Conservation (phyloP, 139 green algal species). For the Tetratostichococcus sp. region DNA sequence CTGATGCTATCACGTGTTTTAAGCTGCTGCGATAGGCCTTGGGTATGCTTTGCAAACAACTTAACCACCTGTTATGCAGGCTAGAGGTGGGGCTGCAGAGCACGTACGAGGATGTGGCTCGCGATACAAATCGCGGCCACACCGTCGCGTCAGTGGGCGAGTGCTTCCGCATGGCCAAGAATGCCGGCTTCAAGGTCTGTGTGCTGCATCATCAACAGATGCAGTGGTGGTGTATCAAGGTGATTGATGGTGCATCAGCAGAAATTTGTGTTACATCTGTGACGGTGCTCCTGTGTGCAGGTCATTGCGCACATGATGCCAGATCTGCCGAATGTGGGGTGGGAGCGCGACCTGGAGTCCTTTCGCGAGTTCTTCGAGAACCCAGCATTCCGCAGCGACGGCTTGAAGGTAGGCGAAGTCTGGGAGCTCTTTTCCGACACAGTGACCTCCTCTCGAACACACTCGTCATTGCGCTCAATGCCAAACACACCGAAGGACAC, state of each 20-base stretch:
- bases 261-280: no score
- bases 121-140: slow-evolving; percentile 94
- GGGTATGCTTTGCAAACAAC: background rate
- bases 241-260: no score
- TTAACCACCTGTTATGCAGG: background rate
- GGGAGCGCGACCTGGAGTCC: slow-evolving; percentile 93
- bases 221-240: no score
- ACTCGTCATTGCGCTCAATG: no score
- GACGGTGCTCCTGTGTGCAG: no score
- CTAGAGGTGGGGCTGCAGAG: slow-evolving; percentile 95
- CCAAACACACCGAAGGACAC: no score
- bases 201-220: background rate
- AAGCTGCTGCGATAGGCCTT: no score
- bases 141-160: slow-evolving; percentile 84
- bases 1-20: background rate
- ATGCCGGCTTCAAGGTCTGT: slow-evolving; percentile 87
- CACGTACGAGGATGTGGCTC: slow-evolving; percentile 93
- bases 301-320: slow-evolving; percentile 98
- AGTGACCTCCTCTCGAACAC: no score
- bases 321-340: slow-evolving; percentile 95
- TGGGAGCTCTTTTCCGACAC: no score
- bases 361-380: slow-evolving; percentile 98
- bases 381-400: slow-evolving; percentile 86
- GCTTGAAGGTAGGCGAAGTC: slow-evolving; percentile 96
- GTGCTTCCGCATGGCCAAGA: slow-evolving; percentile 92